phyloP scores from a whole-genome alignment of 495 filamentous ascomycete genomes.

The Pyrenula massariospora region DNA sequence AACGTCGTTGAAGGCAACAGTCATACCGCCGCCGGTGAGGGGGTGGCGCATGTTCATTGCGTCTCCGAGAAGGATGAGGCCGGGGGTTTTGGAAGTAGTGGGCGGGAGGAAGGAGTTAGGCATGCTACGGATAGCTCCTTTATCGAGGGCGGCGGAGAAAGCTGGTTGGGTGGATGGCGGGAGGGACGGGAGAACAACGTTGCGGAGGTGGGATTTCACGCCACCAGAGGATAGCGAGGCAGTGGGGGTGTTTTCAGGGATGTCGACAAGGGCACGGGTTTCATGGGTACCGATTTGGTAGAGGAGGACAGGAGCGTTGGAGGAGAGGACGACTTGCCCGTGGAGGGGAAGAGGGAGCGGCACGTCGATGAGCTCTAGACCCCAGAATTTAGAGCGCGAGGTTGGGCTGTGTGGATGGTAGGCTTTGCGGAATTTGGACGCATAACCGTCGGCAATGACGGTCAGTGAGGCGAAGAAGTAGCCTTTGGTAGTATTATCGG shows the following conservation, averaged over 20 bases:
- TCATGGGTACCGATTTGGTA: constrained; percentile 97
- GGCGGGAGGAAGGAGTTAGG: constrained; percentile 88
- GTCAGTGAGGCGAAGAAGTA: constrained; percentile 81
- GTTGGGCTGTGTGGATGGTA: constrained; percentile 57
- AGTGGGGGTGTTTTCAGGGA: constrained; percentile 68
- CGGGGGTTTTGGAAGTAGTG: constrained; percentile 53
- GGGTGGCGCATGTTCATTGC: constrained; percentile 97
- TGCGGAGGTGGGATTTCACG: constrained; percentile 67
- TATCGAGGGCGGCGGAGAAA: constrained; percentile 64
- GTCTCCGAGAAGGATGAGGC: constrained; percentile 76
- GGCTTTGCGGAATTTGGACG: constrained; percentile 81
- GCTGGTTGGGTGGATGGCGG: constrained; percentile 60
- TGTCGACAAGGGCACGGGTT: constrained; percentile 80
- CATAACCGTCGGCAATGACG: constrained; percentile 86
- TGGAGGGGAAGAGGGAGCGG: constrained; percentile 57
- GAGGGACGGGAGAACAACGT: constrained; percentile 65
- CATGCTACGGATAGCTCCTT: constrained; percentile 68
- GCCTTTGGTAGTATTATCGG: constrained; percentile 45
- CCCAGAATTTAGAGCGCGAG: constrained; percentile 77
- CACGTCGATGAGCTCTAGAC: constrained; percentile 81
- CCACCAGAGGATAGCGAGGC: constrained; percentile 62
- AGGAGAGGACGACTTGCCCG: constrained; percentile 81
- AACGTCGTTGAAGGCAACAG: constrained; percentile 83
- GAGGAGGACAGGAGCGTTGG: constrained; percentile 69
- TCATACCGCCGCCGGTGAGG: constrained; percentile 91